These are phyloP conservation scores for Pleurotus platypus DNA, from an alignment of 768 basidiomycete genomes.

Conservation along the genomic window DNA sequence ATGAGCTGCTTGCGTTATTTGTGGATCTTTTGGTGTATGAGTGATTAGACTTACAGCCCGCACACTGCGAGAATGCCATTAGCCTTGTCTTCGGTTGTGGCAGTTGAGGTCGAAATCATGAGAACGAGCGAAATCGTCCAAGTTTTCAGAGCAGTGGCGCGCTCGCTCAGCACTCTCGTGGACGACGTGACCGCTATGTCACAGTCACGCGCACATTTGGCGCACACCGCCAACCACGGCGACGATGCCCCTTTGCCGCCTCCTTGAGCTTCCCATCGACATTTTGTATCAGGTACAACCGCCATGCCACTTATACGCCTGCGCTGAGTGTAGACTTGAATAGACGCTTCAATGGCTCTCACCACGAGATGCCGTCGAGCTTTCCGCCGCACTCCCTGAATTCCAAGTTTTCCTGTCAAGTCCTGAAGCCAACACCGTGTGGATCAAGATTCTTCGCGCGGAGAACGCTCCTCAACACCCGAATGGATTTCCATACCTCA, in stretches of 20 bases:
- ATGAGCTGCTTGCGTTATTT: no score
- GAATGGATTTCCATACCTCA: slow-evolving; percentile 19
- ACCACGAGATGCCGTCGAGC: neutral
- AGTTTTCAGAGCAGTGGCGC: neutral
- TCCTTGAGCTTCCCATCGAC: neutral
- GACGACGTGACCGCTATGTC: no score
- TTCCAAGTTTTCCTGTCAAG: neutral
- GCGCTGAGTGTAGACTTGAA: neutral
- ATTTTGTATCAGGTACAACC: neutral
- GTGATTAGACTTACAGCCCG: no score
- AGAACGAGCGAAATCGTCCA: no score
- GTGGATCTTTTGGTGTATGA: no score
- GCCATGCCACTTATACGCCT: neutral
- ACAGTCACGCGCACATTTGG: no score
- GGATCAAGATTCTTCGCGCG: slow-evolving; percentile 16
- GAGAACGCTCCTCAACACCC: slow-evolving; percentile 18
- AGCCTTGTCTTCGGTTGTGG: no score
- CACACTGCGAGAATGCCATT: no score
- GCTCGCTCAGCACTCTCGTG: no score
- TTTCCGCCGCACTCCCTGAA: neutral
- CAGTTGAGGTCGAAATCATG: no score
- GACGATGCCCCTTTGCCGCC: no score
- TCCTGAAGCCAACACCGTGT: slow-evolving; percentile 16
- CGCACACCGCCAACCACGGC: no score
- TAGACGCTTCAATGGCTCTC: neutral